Conservation (phyloP, 1,284 basidiomycete genomes). For the Sutorius eximius region DNA sequence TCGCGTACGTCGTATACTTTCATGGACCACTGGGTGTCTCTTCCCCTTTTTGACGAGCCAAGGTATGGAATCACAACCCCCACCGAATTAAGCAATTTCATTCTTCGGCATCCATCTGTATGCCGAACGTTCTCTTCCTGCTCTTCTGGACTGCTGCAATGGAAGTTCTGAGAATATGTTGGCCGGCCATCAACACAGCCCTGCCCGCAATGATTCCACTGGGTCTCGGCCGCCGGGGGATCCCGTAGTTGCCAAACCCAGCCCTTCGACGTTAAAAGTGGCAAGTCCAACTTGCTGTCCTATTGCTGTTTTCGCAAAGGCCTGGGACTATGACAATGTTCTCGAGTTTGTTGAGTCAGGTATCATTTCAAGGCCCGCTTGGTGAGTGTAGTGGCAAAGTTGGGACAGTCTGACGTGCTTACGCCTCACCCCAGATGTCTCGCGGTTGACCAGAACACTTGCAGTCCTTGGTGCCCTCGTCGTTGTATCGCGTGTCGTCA, state of each 20-base stretch:
- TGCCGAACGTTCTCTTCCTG: too few species aligned
- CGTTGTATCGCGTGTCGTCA: not conserved
- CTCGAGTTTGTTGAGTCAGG: not conserved
- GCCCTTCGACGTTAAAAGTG: not conserved
- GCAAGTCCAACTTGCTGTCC: not conserved
- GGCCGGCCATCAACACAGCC: not conserved
- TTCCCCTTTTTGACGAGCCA: not conserved
- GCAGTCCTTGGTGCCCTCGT: not conserved
- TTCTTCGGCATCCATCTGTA: not conserved
- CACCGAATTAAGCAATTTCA: not conserved
- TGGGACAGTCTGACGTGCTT: not conserved
- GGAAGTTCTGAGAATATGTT: too few species aligned
- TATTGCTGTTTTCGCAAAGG: not conserved
- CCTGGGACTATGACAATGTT: not conserved
- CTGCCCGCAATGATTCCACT: not conserved
- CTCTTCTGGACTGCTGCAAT: too few species aligned
- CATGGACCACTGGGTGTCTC: not conserved
- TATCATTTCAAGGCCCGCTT: not conserved
- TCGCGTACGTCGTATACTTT: not conserved
- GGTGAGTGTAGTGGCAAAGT: not conserved
- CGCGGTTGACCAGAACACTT: not conserved
- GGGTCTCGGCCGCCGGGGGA: not conserved
- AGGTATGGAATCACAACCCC: not conserved
- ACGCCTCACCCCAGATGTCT: not conserved
- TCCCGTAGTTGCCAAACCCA: not conserved